Percentiles rank a stretch among this genome's conserved stretches.
These are phyloP conservation scores for Ophiostoma australiae DNA, from an alignment of 2,329 filamentous ascomycete species.

Conservation along the genomic window DNA sequence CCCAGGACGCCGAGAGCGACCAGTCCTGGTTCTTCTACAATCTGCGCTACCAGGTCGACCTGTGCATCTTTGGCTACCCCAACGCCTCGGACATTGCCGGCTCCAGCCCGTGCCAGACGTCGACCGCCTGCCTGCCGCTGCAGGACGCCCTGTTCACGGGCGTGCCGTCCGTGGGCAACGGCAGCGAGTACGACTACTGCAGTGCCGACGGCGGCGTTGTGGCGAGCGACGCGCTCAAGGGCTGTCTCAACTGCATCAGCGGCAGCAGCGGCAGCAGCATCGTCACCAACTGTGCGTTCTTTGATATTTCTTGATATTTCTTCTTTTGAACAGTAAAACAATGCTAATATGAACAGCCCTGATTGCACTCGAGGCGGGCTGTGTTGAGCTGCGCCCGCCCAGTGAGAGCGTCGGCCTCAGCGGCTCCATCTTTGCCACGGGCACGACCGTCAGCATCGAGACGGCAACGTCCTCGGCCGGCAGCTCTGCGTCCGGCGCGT, in stretches of 20 bases:
- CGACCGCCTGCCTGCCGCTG: conserved; percentile 47
- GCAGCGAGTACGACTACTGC: conserved; percentile 47
- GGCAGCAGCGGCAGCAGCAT: conserved; percentile 41
- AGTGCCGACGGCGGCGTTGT: conserved; percentile 38
- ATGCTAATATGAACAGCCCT: conserved; percentile 35
- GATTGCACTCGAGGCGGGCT: conserved; percentile 49
- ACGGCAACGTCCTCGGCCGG: conserved; percentile 32
- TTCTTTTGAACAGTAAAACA: not conserved
- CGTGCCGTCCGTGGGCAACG: conserved; percentile 35
- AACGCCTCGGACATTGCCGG: conserved; percentile 43
- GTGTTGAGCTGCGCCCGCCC: conserved; percentile 42
- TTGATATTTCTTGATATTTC: not conserved
- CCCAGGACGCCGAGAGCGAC: conserved; percentile 46
- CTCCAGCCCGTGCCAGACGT: conserved; percentile 48
- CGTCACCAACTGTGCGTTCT: conserved; percentile 46
- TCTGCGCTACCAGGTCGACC: conserved; percentile 48
- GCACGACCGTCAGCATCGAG: conserved; percentile 33
- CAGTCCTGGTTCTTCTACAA: conserved; percentile 56
- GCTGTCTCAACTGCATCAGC: conserved; percentile 45
- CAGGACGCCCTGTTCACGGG: conserved; percentile 39
- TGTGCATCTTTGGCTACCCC: conserved; percentile 50
- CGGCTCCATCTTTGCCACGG: conserved; percentile 31
- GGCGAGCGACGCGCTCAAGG: conserved; percentile 34
- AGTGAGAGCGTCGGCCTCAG: conserved; percentile 31
- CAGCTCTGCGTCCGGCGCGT: conserved; percentile 9